Evolutionary conservation across 805 yeast genomes (phyloP), one percentile per base, ranked within the genome.

Genomic region (Schizosaccharomyces japonicus): DNA sequence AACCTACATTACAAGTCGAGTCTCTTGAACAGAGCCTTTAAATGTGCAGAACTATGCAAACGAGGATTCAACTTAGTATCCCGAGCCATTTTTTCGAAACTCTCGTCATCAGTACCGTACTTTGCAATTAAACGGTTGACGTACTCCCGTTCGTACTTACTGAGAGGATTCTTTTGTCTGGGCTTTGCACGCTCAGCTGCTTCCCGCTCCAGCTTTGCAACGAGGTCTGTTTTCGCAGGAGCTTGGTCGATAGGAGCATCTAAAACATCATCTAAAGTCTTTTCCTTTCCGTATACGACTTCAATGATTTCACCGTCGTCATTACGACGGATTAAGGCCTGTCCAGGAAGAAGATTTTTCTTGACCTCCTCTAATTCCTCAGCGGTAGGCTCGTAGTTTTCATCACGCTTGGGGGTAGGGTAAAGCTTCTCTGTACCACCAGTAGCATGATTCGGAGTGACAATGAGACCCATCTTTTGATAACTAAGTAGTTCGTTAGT

Each of bases 371-470:
- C 42, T 23, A 36, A 36, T 17, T 36, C 42, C 27, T 36, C 42
- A 19, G 19, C 13, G 27, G 42, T 36, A 36, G 26, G 42, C 23
- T 36, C 42, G n/a, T 6, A 17, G n/a, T 32, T 32, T 8, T 23
- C 13, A 6, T 36, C 28, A 23, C 11, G 42, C 23, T 36, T 36
- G 26, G 28, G 42, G 8, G 17, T 27, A 15, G 42, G 42, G 26
- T 36, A 15, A 21, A 36, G 17, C 23, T 36, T 36, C 23, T 36
- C 42, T 19, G 13, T 23, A 36, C 42, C 42, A 7, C 42, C 42
- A 3, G 42, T 36, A 36, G 23, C 42, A 36, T 36, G 23, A 36
- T 36, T 36, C 15, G 42, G 42, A 36, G 42, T 36, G 26, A 23
- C 42, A 7, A 36, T n/a, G 23, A 36, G 42, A 36, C 42, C 42